These are phyloP conservation scores for Skeletonema tropicum DNA, from an alignment of 108 stramenopile species.

Conservation along the genomic window DNA sequence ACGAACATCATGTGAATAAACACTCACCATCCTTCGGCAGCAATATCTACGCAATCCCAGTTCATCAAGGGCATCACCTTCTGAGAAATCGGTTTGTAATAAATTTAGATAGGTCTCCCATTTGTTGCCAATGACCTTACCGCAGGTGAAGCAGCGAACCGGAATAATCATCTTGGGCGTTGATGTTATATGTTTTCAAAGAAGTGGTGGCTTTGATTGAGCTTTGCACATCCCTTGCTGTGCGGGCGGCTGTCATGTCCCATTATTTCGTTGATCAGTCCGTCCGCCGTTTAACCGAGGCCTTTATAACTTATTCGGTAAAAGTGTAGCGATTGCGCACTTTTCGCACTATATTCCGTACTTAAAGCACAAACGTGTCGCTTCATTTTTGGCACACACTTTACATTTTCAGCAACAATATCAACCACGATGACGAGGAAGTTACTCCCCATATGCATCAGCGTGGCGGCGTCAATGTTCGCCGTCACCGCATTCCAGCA, in stretches of 20 bases:
- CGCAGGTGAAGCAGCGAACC: constrained; percentile 99
- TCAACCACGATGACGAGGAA: constrained; percentile 1
- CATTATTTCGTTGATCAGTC: too few species aligned
- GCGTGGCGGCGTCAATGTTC: not conserved
- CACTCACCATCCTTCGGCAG: constrained; percentile 96
- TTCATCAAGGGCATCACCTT: constrained; percentile 97
- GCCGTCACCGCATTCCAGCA: not conserved
- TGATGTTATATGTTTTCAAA: not conserved
- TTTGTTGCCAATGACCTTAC: constrained; percentile 99
- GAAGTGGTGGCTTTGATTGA: too few species aligned
- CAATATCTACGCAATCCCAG: constrained; percentile 98
- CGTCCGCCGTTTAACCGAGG: too few species aligned
- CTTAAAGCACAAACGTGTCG: too few species aligned
- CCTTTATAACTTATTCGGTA: too few species aligned
- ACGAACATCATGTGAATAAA: not conserved
- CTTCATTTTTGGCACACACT: too few species aligned
- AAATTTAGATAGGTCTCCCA: constrained; percentile 98
- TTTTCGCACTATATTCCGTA: too few species aligned
- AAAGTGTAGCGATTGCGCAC: too few species aligned
- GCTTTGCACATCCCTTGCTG: too few species aligned
- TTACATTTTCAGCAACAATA: too few species aligned
- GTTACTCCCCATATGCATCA: not conserved
- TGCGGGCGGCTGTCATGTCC: too few species aligned
- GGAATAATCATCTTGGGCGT: constrained; percentile 96
- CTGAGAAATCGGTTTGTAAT: constrained; percentile 93